Evolutionary conservation across 495 filamentous ascomycete genomes (phyloP).

Genomic region (Chaetomium tenue): DNA sequence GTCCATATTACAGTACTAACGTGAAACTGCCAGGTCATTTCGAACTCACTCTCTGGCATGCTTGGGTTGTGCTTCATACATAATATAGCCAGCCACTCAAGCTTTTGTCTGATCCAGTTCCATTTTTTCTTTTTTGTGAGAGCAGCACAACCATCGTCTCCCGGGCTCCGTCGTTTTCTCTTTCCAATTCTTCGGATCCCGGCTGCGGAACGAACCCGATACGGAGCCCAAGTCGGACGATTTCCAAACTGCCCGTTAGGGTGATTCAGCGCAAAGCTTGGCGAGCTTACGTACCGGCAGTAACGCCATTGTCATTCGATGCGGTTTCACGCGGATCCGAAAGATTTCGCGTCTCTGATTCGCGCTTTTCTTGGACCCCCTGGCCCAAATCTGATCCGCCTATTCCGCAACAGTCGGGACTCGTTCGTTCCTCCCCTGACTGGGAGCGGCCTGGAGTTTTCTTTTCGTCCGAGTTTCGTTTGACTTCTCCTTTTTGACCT

Average conservation of each 20-base stretch:
- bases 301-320: slow-evolving; percentile 31
- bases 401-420: slow-evolving; percentile 14
- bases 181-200: too few species aligned
- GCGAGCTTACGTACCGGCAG: slow-evolving; percentile 16
- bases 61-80: too few species aligned
- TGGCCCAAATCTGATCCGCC: slow-evolving; percentile 15
- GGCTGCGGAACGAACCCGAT: background rate
- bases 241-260: slow-evolving; percentile 1
- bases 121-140: too few species aligned
- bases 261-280: background rate
- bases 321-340: slow-evolving; percentile 8
- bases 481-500: background rate
- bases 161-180: too few species aligned
- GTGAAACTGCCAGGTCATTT: too few species aligned
- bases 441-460: background rate
- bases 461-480: background rate
- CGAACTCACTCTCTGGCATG: too few species aligned
- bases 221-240: slow-evolving; percentile 3
- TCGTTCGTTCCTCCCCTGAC: slow-evolving; percentile 4
- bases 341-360: slow-evolving; percentile 22
- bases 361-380: slow-evolving; percentile 14
- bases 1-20: too few species aligned
- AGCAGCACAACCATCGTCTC: too few species aligned
- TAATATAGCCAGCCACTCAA: too few species aligned
- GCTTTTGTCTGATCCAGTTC: too few species aligned